Conservation (phyloP, 225 moss, liverwort and hornwort species). For the Bryum argenteum region DNA sequence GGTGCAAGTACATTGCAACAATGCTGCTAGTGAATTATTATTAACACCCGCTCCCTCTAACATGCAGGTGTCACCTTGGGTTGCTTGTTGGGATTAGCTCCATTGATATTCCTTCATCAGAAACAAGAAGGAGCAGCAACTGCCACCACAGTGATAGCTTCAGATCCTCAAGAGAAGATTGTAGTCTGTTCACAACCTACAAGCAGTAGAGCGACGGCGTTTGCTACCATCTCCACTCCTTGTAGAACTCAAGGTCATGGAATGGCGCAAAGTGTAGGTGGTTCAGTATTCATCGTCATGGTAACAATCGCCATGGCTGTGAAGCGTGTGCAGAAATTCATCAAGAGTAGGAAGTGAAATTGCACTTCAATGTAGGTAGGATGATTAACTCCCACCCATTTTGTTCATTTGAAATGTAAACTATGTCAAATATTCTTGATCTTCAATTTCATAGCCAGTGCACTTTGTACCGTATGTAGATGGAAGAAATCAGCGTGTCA, state of each 20-base stretch:
- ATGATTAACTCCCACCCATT: no score
- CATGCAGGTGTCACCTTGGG: conserved; percentile 65
- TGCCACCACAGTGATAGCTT: conserved; percentile 33
- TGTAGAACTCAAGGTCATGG: conserved; percentile 17
- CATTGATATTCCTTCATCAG: conserved; percentile 47
- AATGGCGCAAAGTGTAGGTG: conserved; percentile 35
- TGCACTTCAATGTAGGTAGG: not conserved
- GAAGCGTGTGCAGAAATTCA: conserved; percentile 40
- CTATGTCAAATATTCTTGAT: no score
- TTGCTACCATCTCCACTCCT: conserved; percentile 48
- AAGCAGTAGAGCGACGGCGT: conserved; percentile 27
- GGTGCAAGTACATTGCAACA: not conserved
- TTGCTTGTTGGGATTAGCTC: conserved; percentile 64
- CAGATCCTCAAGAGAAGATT: conserved; percentile 25
- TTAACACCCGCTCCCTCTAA: no score
- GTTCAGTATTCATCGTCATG: conserved; percentile 41
- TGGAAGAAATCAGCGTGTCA: no score
- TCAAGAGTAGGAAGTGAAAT: conserved; percentile 26
- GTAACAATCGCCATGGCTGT: conserved; percentile 42
- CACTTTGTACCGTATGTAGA: no score
- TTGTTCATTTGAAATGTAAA: no score
- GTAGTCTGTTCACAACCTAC: conserved; percentile 28
- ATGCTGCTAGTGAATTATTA: no score
- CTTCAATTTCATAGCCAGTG: no score
- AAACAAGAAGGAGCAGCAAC: conserved; percentile 24